Evolutionary conservation across 768 basidiomycete genomes (phyloP).

Genomic region (Agrocybe praecox): DNA sequence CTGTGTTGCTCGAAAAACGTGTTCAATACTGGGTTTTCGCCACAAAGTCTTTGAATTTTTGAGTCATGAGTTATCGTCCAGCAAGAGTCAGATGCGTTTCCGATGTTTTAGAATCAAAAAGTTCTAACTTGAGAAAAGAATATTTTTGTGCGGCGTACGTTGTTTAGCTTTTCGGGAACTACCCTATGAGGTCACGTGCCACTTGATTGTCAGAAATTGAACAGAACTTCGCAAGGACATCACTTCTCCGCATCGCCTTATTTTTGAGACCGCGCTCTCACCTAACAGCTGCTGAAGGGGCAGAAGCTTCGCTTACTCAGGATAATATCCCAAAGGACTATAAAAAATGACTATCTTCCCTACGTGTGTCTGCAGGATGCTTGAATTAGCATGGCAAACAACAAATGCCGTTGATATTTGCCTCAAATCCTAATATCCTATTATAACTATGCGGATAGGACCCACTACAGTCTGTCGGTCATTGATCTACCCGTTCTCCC

Average conservation of each 20-base stretch:
- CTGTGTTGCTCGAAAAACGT: constrained; percentile 6
- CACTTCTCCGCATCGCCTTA: constrained; percentile 1
- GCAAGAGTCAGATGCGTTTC: too few species aligned
- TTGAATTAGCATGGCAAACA: constrained; percentile 14
- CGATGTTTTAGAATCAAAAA: too few species aligned
- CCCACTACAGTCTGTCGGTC: constrained; percentile 21
- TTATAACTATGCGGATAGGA: constrained; percentile 18
- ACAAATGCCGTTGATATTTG: constrained; percentile 20
- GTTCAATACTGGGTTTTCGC: neutral
- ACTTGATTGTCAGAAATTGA: too few species aligned
- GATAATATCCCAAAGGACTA: constrained; percentile 10
- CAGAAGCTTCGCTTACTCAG: constrained; percentile 7
- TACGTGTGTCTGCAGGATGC: neutral
- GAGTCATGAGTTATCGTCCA: too few species aligned
- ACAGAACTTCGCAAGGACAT: too few species aligned
- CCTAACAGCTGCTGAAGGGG: neutral
- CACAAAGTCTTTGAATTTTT: neutral
- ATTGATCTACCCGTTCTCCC: constrained; percentile 24
- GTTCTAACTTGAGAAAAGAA: too few species aligned
- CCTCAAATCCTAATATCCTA: constrained; percentile 17
- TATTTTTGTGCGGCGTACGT: too few species aligned
- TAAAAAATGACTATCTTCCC: constrained; percentile 5
- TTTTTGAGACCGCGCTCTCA: neutral
- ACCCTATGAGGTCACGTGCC: neutral
- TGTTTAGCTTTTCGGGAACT: too few species aligned